Conservation (phyloP, 1,139 yeast genomes). For the Insectozyma bohioensis region DNA sequence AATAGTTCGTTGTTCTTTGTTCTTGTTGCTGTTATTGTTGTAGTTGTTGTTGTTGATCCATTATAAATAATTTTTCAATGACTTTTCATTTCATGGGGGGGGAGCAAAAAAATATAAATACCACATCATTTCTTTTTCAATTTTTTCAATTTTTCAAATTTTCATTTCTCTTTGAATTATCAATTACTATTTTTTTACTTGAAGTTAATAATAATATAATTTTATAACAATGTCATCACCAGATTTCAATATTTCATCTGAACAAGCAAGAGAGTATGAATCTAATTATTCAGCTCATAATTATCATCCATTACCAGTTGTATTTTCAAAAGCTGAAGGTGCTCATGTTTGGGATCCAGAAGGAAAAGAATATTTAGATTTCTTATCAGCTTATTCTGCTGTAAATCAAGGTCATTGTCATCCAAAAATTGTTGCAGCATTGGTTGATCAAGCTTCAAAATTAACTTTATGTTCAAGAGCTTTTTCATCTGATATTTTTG, state of each 20-base stretch:
- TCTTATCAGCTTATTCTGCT: constrained; percentile 91
- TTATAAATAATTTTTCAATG: too few relatives aligned
- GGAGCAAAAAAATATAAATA: too few relatives aligned
- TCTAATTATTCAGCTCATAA: constrained; percentile 89
- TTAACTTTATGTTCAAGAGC: constrained; percentile 91
- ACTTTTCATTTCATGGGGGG: too few relatives aligned
- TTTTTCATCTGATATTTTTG: constrained; percentile 86
- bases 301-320: constrained; percentile 96
- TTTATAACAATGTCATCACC: constrained; percentile 11
- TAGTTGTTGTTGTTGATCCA: too few relatives aligned
- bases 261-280: constrained; percentile 69
- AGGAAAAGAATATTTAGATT: constrained; percentile 84
- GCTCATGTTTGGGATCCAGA: constrained; percentile 99
- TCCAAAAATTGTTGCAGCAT: constrained; percentile 84
- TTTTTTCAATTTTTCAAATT: neutral
- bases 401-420: constrained; percentile 99
- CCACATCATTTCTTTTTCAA: neutral
- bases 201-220: too few relatives aligned
- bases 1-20: too few relatives aligned
- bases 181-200: too few relatives aligned
- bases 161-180: neutral
- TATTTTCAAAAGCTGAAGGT: constrained; percentile 80
- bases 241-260: constrained; percentile 55
- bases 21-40: too few relatives aligned
- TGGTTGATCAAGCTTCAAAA: constrained; percentile 81